Percentiles rank a stretch among this genome's conserved stretches.
These are phyloP conservation scores for Huntiella decipiens DNA, from an alignment of 2,329 filamentous ascomycete species.

Conservation along the genomic window DNA sequence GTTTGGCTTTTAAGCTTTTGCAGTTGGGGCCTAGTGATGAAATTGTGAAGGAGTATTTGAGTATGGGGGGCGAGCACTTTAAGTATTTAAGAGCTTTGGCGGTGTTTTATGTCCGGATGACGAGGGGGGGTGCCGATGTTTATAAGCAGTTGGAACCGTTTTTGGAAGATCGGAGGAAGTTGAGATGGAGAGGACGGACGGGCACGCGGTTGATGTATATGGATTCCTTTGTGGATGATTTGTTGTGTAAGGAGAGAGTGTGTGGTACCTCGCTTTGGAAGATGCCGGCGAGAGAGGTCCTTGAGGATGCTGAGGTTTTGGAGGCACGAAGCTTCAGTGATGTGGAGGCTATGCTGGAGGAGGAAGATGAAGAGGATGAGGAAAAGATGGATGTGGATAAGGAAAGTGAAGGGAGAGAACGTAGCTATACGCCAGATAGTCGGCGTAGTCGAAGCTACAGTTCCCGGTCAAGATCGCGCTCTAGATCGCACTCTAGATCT, in stretches of 20 bases:
- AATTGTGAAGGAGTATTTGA: slow-evolving; percentile 62
- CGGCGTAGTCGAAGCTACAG: slow-evolving; percentile 1
- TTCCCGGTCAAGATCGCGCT: slow-evolving; percentile 12
- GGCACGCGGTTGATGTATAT: slow-evolving; percentile 62
- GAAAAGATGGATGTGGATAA: slow-evolving; percentile 15
- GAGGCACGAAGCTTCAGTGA: slow-evolving; percentile 71
- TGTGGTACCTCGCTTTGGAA: slow-evolving; percentile 89
- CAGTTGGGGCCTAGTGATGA: slow-evolving; percentile 68
- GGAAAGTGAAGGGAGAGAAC: slow-evolving; percentile 4
- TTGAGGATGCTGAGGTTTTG: slow-evolving; percentile 78
- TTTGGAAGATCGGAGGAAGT: slow-evolving; percentile 63
- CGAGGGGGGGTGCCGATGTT: slow-evolving; percentile 63
- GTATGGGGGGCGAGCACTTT: slow-evolving; percentile 55
- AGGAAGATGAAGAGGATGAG: slow-evolving; percentile 30
- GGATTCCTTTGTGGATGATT: slow-evolving; percentile 85
- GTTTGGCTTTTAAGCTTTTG: slow-evolving; percentile 82
- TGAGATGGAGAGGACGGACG: slow-evolving; percentile 56
- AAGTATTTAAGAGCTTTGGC: slow-evolving; percentile 81
- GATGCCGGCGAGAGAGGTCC: slow-evolving; percentile 57
- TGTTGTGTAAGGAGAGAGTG: slow-evolving; percentile 73
- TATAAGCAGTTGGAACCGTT: slow-evolving; percentile 66
- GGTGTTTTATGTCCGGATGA: slow-evolving; percentile 82
- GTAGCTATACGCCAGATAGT: slow-evolving; percentile 1
- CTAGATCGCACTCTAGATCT: slow-evolving; percentile 7
- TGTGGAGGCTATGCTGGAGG: slow-evolving; percentile 50